phyloP scores from a whole-genome alignment of 2,329 filamentous ascomycete genomes.

The Myriosclerotinia curreyana region DNA sequence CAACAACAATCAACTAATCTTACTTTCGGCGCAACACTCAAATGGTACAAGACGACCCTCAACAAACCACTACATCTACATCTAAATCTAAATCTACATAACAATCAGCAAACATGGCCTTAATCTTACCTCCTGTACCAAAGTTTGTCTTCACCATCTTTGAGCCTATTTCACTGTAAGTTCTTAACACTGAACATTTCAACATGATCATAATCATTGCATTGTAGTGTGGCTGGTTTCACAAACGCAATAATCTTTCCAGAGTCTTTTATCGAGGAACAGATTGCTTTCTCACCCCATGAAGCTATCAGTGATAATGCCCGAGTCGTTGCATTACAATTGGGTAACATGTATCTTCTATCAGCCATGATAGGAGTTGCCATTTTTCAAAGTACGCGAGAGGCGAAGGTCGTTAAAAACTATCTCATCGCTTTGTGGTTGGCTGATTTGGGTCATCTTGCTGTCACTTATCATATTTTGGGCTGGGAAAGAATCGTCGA shows the following conservation, averaged over 20 bases:
- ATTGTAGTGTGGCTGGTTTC: slow-evolving; percentile 55
- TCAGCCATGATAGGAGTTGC: slow-evolving; percentile 62
- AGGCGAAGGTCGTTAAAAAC: slow-evolving; percentile 62
- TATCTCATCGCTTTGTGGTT: slow-evolving; percentile 64
- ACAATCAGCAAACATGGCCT: slow-evolving; percentile 49
- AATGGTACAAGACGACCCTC: neutral
- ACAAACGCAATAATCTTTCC: slow-evolving; percentile 54
- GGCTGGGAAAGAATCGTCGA: slow-evolving; percentile 54
- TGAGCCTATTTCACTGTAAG: slow-evolving; percentile 28
- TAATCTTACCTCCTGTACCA: slow-evolving; percentile 61
- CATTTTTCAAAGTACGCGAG: slow-evolving; percentile 61
- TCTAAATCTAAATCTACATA: neutral
- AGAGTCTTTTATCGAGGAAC: slow-evolving; percentile 61
- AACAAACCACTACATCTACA: neutral
- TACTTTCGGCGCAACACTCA: neutral
- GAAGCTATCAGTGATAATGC: slow-evolving; percentile 41
- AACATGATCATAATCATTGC: slow-evolving; percentile 4
- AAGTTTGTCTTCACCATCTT: slow-evolving; percentile 64
- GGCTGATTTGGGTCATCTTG: slow-evolving; percentile 67
- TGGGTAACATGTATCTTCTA: slow-evolving; percentile 68
- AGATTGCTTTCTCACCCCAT: slow-evolving; percentile 47
- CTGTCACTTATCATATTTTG: slow-evolving; percentile 57
- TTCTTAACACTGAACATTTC: slow-evolving; percentile 17
- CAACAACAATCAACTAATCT: too few species aligned
- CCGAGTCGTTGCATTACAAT: slow-evolving; percentile 32